phyloP scores from a whole-genome alignment of 352 stramenopile species.

The Globisporangium middletonii region DNA sequence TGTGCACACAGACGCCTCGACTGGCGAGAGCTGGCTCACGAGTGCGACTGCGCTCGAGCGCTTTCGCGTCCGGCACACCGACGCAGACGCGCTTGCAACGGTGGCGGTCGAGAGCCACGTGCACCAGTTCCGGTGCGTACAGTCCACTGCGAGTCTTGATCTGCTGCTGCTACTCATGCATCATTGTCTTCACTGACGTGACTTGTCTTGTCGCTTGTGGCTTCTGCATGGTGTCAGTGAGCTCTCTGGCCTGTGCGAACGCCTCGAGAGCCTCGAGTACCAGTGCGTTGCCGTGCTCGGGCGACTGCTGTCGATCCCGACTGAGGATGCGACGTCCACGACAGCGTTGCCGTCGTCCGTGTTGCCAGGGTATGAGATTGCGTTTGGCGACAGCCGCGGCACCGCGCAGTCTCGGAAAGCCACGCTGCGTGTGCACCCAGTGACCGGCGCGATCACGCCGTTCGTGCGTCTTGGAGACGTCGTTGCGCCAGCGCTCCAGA shows the following conservation, averaged over 20 bases:
- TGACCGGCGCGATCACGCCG: neutral
- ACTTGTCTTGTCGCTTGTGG: no score
- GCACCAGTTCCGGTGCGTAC: no score
- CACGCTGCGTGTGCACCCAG: neutral
- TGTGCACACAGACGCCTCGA: neutral
- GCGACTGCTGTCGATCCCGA: constrained; percentile 4
- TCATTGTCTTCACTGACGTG: no score
- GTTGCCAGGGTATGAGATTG: constrained; percentile 3
- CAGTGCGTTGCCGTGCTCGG: no score
- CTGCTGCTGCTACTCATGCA: no score
- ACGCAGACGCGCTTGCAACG: neutral
- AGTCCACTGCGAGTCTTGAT: no score
- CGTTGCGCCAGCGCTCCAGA: neutral
- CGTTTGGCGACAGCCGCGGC: constrained; percentile 7
- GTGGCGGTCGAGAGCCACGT: neutral
- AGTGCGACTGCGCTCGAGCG: constrained; percentile 5
- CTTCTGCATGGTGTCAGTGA: no score
- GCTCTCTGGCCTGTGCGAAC: no score
- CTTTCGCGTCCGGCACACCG: neutral
- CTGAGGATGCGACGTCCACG: neutral
- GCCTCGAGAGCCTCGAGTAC: no score
- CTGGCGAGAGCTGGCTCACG: constrained; percentile 10
- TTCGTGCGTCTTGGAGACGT: neutral
- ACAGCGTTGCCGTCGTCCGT: neutral
- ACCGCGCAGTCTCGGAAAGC: neutral